Evolutionary conservation across 495 filamentous ascomycete genomes (phyloP), one percentile per base, ranked within the genome.

Genomic region (Neurospora sp.): DNA sequence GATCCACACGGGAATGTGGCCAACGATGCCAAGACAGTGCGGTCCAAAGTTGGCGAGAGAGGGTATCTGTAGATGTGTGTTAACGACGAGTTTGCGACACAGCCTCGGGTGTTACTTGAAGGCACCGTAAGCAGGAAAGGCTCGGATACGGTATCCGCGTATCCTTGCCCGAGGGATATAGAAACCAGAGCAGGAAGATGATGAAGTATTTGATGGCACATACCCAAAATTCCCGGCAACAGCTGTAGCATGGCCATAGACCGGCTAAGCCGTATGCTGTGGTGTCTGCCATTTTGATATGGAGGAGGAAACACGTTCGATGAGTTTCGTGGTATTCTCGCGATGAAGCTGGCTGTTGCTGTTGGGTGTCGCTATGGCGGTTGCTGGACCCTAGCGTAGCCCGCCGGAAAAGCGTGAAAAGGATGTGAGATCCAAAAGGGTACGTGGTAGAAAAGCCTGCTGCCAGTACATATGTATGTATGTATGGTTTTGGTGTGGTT

Each of bases 221-320:
- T 70, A 77, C 79, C 79, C 77, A 79, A 39, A 79, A 73, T 48
- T 75, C 11, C 69, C 71, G 74, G 72, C 79, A 80, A 71, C 79
- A 81, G 70, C 73, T 74, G 72, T 79, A 81, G 70, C 76, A 81
- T 4, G 78, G 79, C 79, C 76, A 78, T 9, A 76, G 18, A 9
- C n/a, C 18, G 40, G 61, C 69, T 73, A 70, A 73, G 72, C 70
- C 31, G 44, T 31, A 42, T 27, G 22, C 12, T 66, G 9, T 5
- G 39, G 71, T 11, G 31, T 66, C 27, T 66, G 14, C 31, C 53
- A 66, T 66, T 66, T 61, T 16, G 27, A 16, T 31, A 35, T 35
- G 27, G 14, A 3, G 27, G 31, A 35, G 12, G 27, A 35, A 66
- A 35, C 27, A 35, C 27, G 31, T 16, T 9, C 4, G 14, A 9